phyloP scores from a whole-genome alignment of 2,329 filamentous ascomycete genomes.

The Nothopassalora personata region DNA sequence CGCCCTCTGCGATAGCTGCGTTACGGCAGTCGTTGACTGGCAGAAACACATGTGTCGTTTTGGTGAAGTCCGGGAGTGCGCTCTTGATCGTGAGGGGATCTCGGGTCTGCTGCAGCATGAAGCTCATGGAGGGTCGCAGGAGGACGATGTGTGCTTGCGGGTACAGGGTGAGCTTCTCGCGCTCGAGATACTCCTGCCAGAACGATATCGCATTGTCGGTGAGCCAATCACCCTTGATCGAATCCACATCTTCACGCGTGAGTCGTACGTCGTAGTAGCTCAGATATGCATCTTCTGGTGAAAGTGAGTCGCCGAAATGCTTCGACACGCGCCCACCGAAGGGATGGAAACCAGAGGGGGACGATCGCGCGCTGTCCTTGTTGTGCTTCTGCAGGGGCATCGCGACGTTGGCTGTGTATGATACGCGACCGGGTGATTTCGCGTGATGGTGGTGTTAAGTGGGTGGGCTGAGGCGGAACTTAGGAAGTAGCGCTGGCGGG shows the following conservation, averaged over 20 bases:
- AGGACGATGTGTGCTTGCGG: constrained; percentile 83
- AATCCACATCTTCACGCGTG: constrained; percentile 82
- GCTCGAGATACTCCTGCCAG: constrained; percentile 96
- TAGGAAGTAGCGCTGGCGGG: not conserved
- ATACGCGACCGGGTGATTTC: not conserved
- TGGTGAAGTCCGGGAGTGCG: constrained; percentile 73
- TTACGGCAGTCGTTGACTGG: constrained; percentile 87
- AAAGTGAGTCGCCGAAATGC: constrained; percentile 49
- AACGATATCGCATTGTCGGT: constrained; percentile 97
- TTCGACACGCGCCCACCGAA: constrained; percentile 49
- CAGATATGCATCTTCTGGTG: constrained; percentile 63
- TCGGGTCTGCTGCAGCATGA: constrained; percentile 73
- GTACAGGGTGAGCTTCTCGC: constrained; percentile 73
- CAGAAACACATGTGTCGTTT: constrained; percentile 87
- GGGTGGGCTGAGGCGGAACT: not conserved
- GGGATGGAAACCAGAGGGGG: constrained; percentile 44
- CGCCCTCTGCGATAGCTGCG: constrained; percentile 73
- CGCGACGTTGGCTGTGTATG: not conserved
- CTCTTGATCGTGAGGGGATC: constrained; percentile 54
- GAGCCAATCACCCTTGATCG: constrained; percentile 87
- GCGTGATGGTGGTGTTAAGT: not conserved
- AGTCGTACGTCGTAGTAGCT: constrained; percentile 62
- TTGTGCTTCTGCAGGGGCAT: constrained; percentile 9
- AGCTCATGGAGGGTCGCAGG: constrained; percentile 86
- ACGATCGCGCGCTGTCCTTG: constrained; percentile 13